These are phyloP conservation scores for Coemansia sp. DNA, from an alignment of 192 early-diverging fungal species.

Conservation along the genomic window DNA sequence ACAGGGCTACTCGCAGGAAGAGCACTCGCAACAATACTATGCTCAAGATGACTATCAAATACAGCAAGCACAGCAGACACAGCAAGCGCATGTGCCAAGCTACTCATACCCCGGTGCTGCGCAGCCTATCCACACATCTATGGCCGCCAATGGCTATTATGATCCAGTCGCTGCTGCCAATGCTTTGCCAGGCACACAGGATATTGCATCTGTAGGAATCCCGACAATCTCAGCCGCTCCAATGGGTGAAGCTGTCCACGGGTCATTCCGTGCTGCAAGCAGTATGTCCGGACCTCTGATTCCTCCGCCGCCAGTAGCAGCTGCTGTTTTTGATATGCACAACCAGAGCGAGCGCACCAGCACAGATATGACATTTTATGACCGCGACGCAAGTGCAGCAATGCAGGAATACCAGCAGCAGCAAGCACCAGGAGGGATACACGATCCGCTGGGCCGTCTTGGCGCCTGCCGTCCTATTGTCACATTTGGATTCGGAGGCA, in stretches of 20 bases:
- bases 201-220: background rate
- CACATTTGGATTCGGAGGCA: conserved; percentile 75
- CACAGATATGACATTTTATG: conserved; percentile 20
- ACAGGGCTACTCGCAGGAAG: background rate
- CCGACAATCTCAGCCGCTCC: conserved; percentile 1
- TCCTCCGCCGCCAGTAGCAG: conserved; percentile 4
- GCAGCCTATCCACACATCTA: background rate
- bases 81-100: no score
- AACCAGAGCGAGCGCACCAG: conserved; percentile 25
- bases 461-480: conserved; percentile 53
- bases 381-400: background rate
- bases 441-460: conserved; percentile 33
- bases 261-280: conserved; percentile 7
- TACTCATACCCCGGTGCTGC: background rate
- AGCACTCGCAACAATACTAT: background rate
- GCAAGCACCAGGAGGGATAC: background rate
- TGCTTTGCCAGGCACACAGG: background rate
- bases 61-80: no score
- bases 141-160: background rate
- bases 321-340: conserved; percentile 8
- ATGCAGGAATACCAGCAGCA: conserved; percentile 1
- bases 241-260: background rate
- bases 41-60: background rate
- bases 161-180: background rate
- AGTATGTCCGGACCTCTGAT: conserved; percentile 8